Conservation (phyloP, 2,329 filamentous ascomycete genomes). For the Neoarthrinium moseri region DNA sequence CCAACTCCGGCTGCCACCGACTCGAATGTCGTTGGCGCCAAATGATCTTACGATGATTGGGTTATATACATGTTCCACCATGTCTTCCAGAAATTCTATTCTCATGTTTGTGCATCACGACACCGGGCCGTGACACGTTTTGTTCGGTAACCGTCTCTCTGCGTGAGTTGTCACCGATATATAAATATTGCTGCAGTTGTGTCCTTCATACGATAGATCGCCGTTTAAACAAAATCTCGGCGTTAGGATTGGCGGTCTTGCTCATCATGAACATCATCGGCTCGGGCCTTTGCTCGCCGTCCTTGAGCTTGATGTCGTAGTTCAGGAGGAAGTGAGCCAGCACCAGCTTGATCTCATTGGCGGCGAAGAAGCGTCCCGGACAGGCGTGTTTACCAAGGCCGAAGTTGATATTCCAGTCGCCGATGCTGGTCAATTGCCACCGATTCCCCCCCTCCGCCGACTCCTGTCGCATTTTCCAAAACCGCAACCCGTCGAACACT, state of each 20-base stretch:
- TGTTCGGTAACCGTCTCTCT: not conserved
- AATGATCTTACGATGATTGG: too few relatives aligned
- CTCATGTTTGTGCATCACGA: too few relatives aligned
- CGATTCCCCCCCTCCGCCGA: constrained; percentile 12
- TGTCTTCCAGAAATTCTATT: too few relatives aligned
- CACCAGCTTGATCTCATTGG: constrained; percentile 44
- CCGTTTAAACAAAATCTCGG: constrained; percentile 27
- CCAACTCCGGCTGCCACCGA: not conserved
- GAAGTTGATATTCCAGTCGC: constrained; percentile 34
- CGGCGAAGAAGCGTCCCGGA: constrained; percentile 44
- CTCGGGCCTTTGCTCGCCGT: constrained; percentile 23
- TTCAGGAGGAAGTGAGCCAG: constrained; percentile 38
- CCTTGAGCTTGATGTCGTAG: constrained; percentile 34
- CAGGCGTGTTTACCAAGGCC: constrained; percentile 39
- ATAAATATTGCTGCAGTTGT: not conserved
- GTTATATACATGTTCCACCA: too few relatives aligned
- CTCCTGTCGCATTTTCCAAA: constrained; percentile 32
- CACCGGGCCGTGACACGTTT: not conserved
- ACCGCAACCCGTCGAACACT: constrained; percentile 37
- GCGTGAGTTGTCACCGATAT: not conserved
- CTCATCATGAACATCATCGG: constrained; percentile 33
- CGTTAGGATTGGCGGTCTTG: constrained; percentile 27
- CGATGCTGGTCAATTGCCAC: constrained; percentile 33
- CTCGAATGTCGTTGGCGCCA: too few relatives aligned
- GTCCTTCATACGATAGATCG: constrained; percentile 12